Base-by-base conservation (phyloP, 345 rosid species). In the Angophora floribunda region DNA sequence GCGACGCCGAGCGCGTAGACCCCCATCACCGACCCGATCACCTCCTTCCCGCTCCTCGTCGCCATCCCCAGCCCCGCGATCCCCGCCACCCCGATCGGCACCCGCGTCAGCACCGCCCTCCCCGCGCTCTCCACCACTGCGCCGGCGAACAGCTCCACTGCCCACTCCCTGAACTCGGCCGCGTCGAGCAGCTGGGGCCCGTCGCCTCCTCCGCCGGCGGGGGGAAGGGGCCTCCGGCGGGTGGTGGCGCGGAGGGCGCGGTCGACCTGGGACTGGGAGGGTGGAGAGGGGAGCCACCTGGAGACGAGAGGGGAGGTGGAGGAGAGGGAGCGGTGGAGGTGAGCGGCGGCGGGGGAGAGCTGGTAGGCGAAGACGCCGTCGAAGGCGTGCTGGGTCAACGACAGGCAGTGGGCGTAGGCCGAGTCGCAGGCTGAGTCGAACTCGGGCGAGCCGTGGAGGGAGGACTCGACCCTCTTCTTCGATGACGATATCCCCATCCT, bases 1-100 rank as follows among this genome's bases (percentile, higher is more conserved):
- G 94, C 97, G 26, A 96, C 96, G 16, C 99, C 97, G 24, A 96
- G 92, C 19, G 97, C 96, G 93, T 96, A 97, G 9, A 92, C 92
- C 52, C 97, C 99, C 86, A 95, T 91, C 92, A 92, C 95, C 8
- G 96, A 91, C 32, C 96, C 99, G 32, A 95, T 86, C 19, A 95
- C 52, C 85, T 91, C 92, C 87, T 87, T 94, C 30, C 94, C 90
- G 0, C 94, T 88, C 90, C 95, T 91, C 65, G 95, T 92, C 86
- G 90, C 93, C 11, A 94, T 93, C 1, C 98, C 99, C 65, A 96
- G 87, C 49, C 98, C 99, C 49, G 93, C 93, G 51, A 96, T 96
- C 53, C 99, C 98, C 13, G 92, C 94, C 28, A 93, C 92, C 28
- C 99, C 99, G 57, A 96, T 51, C 5, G 97, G 99, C 24, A 96